Conservation (phyloP, 2,329 filamentous ascomycete species). For the Fusarium sp. region DNA sequence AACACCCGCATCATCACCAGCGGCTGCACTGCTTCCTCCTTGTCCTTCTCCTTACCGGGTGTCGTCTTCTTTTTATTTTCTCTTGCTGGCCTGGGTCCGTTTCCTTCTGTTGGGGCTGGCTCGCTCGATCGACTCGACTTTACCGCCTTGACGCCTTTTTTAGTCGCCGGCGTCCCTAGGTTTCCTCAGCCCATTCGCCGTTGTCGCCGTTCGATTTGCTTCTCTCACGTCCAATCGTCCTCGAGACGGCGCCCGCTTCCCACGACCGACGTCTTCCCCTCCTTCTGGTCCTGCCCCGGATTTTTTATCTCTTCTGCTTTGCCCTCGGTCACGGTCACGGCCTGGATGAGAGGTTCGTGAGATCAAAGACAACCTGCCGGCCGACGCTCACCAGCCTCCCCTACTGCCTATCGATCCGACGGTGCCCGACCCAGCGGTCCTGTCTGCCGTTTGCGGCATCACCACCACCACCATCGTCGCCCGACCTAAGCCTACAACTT, state of each 20-base stretch:
- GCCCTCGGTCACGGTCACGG: slow-evolving; percentile 23
- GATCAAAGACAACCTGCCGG: slow-evolving; percentile 16
- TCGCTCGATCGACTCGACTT: slow-evolving; percentile 8
- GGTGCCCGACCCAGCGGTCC: slow-evolving; percentile 25
- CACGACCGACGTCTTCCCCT: slow-evolving; percentile 17
- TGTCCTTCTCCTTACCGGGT: slow-evolving; percentile 14
- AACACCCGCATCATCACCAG: slow-evolving; percentile 35
- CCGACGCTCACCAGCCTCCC: slow-evolving; percentile 19
- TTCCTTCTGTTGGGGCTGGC: slow-evolving; percentile 26
- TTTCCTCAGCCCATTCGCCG: slow-evolving; percentile 30
- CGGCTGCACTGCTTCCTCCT: slow-evolving; percentile 21
- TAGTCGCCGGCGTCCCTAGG: slow-evolving; percentile 8
- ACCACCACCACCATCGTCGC: slow-evolving; percentile 19
- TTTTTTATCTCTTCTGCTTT: slow-evolving; percentile 12
- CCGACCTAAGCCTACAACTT: slow-evolving; percentile 12
- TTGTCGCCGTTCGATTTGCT: slow-evolving; percentile 30
- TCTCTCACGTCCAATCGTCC: slow-evolving; percentile 30
- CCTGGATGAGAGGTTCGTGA: slow-evolving; percentile 32
- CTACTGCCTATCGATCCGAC: slow-evolving; percentile 20
- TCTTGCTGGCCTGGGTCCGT: slow-evolving; percentile 16
- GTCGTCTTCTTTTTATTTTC: slow-evolving; percentile 4
- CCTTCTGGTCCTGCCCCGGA: slow-evolving; percentile 1
- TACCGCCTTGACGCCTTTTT: slow-evolving; percentile 17
- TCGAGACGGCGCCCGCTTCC: slow-evolving; percentile 22
- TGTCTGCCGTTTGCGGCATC: slow-evolving; percentile 25